Evolutionary conservation across 495 filamentous ascomycete genomes (phyloP), one percentile per base, ranked within the genome.

Genomic region (Articulospora tetracladia): DNA sequence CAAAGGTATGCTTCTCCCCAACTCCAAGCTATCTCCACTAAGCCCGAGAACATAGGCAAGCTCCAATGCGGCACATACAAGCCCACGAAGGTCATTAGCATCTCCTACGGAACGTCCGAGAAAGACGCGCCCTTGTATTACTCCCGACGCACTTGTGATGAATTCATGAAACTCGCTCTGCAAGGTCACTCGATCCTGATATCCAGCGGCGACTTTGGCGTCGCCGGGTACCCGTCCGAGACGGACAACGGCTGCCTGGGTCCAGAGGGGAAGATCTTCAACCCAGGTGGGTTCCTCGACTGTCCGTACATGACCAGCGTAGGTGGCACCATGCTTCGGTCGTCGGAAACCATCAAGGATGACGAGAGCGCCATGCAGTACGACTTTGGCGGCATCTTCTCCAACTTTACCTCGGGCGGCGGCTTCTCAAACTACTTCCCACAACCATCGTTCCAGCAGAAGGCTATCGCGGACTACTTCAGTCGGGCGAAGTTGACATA

Each of bases 201-300:
- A 55, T 65, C 72, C 12, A 72, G 70, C 11, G 76, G 74, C 20
- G 72, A 76, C 57, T 63, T 51, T 24, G 74, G 73, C 24, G 75
- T 73, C 70, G 57, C 73, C 69, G 20, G 72, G 67, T 65, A 57
- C 49, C 62, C 58, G 2, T 47, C 76, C 68, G 53, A 77, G 73
- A 50, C 74, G 72, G 1, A 70, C 70, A 10, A 66, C 62, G 70
- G 76, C 3, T 93, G 89, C 65, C 69, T 78, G 20, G 79, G 77
- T 56, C 65, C 39, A 15, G 44, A 63, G 11, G 65, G 68, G 26
- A 50, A 44, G 20, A 36, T 54, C 24, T 54, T 54, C 19, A 91
- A 91, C 64, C 84, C 90, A 56, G 86, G 87, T 22, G 17, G n/a
- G 19, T 39, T 39, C n/a, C 67, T 55, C 13, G 68, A 66, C 46